Evolutionary conservation across 257 asterid genomes (phyloP).

Genomic region (Misopates orontium): DNA sequence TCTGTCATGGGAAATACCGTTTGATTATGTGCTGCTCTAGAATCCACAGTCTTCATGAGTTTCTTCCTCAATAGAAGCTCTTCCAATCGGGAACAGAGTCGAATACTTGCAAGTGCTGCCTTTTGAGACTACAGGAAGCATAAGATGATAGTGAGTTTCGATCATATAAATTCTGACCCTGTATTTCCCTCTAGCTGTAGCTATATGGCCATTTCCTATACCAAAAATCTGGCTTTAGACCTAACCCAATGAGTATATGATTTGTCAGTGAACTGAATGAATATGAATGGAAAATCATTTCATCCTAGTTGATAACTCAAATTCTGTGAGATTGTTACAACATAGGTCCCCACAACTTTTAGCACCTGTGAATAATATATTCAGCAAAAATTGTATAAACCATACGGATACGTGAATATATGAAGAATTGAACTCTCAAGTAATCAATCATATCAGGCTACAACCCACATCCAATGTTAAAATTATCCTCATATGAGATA

Average conservation of each 20-base stretch:
- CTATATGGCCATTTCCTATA: slow-evolving; percentile 18
- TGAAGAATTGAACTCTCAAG: no score
- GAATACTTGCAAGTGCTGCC: slow-evolving; percentile 56
- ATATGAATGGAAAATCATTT: background rate
- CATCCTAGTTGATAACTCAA: slow-evolving; percentile 4
- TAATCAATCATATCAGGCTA: no score
- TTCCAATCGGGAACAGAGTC: slow-evolving; percentile 65
- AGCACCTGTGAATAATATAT: background rate
- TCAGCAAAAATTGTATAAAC: slow-evolving; percentile 7
- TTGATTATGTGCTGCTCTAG: slow-evolving; percentile 44
- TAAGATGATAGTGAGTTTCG: slow-evolving; percentile 19
- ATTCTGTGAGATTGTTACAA: background rate
- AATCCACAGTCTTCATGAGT: slow-evolving; percentile 39
- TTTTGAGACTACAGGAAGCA: slow-evolving; percentile 55
- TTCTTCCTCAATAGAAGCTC: slow-evolving; percentile 66
- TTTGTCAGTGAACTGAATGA: background rate
- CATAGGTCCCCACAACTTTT: background rate
- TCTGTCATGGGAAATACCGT: slow-evolving; percentile 45
- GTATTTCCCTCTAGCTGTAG: slow-evolving; percentile 18
- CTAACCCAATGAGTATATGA: slow-evolving; percentile 10
- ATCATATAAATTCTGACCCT: slow-evolving; percentile 7
- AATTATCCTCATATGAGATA: no score
- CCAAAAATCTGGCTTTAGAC: background rate
- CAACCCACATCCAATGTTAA: no score
- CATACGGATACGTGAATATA: background rate